A percentile compares a stretch with the other conserved stretches of the same genome.
These are phyloP conservation scores for Penicillium sp. DNA, from an alignment of 2,329 filamentous ascomycete species.

Conservation along the genomic window DNA sequence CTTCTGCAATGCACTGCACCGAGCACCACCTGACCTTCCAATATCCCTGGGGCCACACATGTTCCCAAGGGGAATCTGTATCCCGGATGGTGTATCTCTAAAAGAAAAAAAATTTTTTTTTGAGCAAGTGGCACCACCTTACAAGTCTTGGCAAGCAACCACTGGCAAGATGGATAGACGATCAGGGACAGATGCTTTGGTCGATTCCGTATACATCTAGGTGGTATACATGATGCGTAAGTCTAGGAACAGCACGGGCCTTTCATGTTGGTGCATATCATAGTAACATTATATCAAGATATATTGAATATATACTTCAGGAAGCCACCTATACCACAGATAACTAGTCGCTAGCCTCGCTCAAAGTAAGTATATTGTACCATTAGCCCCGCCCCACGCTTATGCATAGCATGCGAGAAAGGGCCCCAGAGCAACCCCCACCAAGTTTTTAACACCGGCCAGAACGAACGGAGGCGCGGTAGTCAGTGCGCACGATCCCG, in stretches of 20 bases:
- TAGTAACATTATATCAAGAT: neutral
- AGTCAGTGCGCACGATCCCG: constrained; percentile 23
- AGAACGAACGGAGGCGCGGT: constrained; percentile 15
- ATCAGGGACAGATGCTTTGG: constrained; percentile 11
- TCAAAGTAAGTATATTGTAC: neutral
- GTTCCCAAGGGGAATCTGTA: constrained; percentile 10
- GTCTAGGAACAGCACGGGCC: neutral
- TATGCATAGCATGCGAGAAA: constrained; percentile 22
- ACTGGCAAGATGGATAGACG: neutral
- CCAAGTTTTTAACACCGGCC: neutral
- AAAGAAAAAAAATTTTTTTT: neutral
- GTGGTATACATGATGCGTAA: neutral
- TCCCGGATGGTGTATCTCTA: neutral
- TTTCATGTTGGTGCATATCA: neutral
- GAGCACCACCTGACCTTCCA: constrained; percentile 21
- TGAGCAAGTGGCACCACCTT: constrained; percentile 6
- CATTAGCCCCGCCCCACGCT: constrained; percentile 10
- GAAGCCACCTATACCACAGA: neutral
- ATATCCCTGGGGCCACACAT: constrained; percentile 14
- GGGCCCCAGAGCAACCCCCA: constrained; percentile 1
- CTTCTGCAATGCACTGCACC: constrained; percentile 17
- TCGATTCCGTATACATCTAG: neutral
- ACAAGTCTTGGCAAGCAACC: neutral
- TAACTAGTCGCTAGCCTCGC: neutral
- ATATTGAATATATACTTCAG: neutral